Evolutionary conservation across 495 filamentous ascomycete species (phyloP), one percentile per base, ranked within the genome.

Genomic region (Penicillium samsonianum): DNA sequence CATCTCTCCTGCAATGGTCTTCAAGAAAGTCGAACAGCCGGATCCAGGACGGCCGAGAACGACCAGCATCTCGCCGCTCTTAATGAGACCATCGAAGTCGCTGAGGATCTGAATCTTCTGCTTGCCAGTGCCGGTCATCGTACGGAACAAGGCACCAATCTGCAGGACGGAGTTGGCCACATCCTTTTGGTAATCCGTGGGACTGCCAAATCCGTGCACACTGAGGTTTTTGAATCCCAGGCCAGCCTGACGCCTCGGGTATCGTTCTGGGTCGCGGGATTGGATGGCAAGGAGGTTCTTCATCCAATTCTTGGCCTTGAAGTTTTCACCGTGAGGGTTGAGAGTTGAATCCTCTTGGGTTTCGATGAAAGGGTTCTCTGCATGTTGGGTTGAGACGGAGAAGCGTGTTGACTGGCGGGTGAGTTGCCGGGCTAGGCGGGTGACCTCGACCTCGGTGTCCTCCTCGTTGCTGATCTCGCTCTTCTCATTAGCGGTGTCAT

Each of bases 141-240:
- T 59, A 46, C 76, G 78, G 26, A 78, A 65, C 8, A 84, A 50
- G 7, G 78, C 77, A 20, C 75, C 76, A 12, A 75, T 61, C 58
- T 87, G 80, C 44, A 90, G 71, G 65, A 84, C 80, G 25, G 86
- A 74, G 69, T 91, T 92, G 60, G 80, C 74, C 50, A 90, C 84
- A 71, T 88, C 85, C 75, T 92, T 92, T 68, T 94, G 90, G 65
- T 89, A 93, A 70, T 92, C 89, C 2, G 89, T 90, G 1, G 87
- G 75, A 43, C 80, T 83, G 22, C 89, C 90, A 66, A 85, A 92
- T 30, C 90, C 90, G 71, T 91, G 85, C 22, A 90, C 86, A 56
- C 82, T 89, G 55, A 94, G 74, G 62, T 90, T 83, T 62, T 80
- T 82, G 63, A 78, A 82, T 2, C 74, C 63, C 7, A 82, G 59